Evolutionary conservation across 768 basidiomycete genomes (phyloP), one percentile per base, ranked within the genome.

Genomic region (Kwoniella europaea): DNA sequence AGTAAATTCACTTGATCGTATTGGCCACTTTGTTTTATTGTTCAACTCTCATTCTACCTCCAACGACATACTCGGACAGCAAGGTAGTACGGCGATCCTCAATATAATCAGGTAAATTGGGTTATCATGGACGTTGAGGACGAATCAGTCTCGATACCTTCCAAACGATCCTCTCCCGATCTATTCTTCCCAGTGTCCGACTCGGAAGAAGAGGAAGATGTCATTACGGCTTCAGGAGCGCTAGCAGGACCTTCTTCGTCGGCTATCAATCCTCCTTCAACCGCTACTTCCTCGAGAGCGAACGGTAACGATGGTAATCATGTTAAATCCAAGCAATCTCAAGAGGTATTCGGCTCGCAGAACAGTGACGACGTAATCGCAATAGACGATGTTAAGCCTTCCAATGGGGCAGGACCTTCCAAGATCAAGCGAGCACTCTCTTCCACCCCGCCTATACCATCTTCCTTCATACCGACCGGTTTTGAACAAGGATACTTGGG

Each of bases 401-500:
- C 71, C 18, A 57, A 68, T 18, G 50, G 41, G 22, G 72, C 68
- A 55, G 70, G 74, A n/a, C 69, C 76, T 1, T 69, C 75, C 13
- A 61, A 66, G 18, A 73, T 72, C 62, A 72, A 64, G 18, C 35
- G 65, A 7, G 13, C 10, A 15, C 22, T 57, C 5, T 27, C 59
- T 27, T 20, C 66, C 2, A 44, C 66, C 10, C 64, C 75, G 24
- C 71, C 77, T n/a, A 35, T 7, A 35, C 6, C 35, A 35, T 64
- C 70, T n/a, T 43, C 63, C 2, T 2, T 16, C 4, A 71, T 81
- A 20, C 78, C 79, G 3, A 16, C 42, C 1, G 56, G 63, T 29
- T 82, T 81, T 55, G 65, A 67, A 9, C 57, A 68, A 15, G 79
- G 79, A 4, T 82, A 81, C 60, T 74, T 83, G 52, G 82, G 82